Evolutionary conservation across 1,284 basidiomycete species (phyloP).

Genomic region (Rhodotorula mucilaginosa): DNA sequence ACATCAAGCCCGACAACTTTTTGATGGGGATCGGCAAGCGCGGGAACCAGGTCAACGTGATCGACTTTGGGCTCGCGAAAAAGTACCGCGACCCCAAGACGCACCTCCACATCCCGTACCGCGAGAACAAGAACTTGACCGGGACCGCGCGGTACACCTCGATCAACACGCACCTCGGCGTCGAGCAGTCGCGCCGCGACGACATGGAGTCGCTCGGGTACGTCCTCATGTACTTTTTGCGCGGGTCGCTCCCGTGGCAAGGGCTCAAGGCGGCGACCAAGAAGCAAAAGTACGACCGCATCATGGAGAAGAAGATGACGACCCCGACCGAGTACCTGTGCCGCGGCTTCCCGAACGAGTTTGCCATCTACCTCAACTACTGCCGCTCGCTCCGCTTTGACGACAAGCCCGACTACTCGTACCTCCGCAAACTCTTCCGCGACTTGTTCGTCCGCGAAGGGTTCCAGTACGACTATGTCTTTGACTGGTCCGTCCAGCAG

Average conservation of each 20-base stretch:
- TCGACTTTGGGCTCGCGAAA: slow-evolving; percentile 98
- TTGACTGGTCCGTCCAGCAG: slow-evolving; percentile 91
- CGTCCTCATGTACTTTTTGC: slow-evolving; percentile 97
- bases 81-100: slow-evolving; percentile 99
- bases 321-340: slow-evolving; percentile 93
- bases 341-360: slow-evolving; percentile 95
- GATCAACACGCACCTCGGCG: slow-evolving; percentile 98
- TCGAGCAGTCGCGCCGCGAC: slow-evolving; percentile 93
- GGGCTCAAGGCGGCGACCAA: slow-evolving; percentile 96
- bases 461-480: slow-evolving; percentile 97
- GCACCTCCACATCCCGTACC: slow-evolving; percentile 97
- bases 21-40: slow-evolving; percentile 99
- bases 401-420: slow-evolving; percentile 87
- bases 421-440: slow-evolving; percentile 95
- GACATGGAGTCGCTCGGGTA: slow-evolving; percentile 95
- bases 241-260: slow-evolving; percentile 94
- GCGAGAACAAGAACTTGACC: slow-evolving; percentile 99
- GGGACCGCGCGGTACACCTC: slow-evolving; percentile 99
- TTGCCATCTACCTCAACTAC: slow-evolving; percentile 96
- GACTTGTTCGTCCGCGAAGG: slow-evolving; percentile 95
- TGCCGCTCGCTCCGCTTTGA: slow-evolving; percentile 94
- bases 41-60: slow-evolving; percentile 97
- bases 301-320: slow-evolving; percentile 99
- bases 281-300: slow-evolving; percentile 99
- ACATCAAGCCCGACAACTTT: slow-evolving; percentile 99